Conservation (phyloP, 805 yeast species). For the Wickerhamiella vanderwaltii region DNA sequence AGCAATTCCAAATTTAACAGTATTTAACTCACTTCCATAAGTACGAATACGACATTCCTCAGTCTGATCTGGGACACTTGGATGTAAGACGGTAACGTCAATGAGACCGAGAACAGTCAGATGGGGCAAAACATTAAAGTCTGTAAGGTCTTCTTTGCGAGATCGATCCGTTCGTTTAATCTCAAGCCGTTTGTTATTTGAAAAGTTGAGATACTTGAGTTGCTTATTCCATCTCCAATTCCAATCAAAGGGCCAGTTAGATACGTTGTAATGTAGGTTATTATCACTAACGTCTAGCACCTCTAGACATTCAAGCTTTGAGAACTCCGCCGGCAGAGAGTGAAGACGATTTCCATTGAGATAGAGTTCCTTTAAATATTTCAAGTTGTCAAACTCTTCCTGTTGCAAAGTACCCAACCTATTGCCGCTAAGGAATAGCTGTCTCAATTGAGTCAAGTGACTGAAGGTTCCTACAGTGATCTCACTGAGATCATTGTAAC, state of each 20-base stretch:
- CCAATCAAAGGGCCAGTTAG: conserved; percentile 95
- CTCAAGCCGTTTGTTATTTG: conserved; percentile 87
- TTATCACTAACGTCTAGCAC: conserved; percentile 87
- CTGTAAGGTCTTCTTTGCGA: conserved; percentile 32
- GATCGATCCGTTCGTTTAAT: conserved; percentile 33
- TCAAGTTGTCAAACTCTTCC: conserved; percentile 63
- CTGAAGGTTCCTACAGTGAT: conserved; percentile 63
- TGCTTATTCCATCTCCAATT: conserved; percentile 82
- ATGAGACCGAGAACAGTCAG: conserved; percentile 71
- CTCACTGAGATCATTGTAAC: conserved; percentile 76
- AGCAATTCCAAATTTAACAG: conserved; percentile 79
- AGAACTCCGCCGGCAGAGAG: conserved; percentile 78
- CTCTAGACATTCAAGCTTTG: conserved; percentile 49
- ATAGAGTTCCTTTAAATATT: conserved; percentile 46
- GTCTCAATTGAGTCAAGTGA: conserved; percentile 44
- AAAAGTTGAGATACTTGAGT: conserved; percentile 69
- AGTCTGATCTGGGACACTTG: conserved; percentile 79
- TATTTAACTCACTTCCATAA: conserved; percentile 65
- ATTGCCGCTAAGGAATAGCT: conserved; percentile 74
- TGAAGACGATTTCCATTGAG: conserved; percentile 77
- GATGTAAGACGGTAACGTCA: conserved; percentile 88
- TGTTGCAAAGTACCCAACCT: conserved; percentile 65
- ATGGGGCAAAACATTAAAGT: conserved; percentile 61
- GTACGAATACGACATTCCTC: conserved; percentile 78
- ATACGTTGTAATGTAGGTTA: conserved; percentile 77